Evolutionary conservation across 2,329 filamentous ascomycete species (phyloP).

Genomic region (Zymoseptoria tritici): DNA sequence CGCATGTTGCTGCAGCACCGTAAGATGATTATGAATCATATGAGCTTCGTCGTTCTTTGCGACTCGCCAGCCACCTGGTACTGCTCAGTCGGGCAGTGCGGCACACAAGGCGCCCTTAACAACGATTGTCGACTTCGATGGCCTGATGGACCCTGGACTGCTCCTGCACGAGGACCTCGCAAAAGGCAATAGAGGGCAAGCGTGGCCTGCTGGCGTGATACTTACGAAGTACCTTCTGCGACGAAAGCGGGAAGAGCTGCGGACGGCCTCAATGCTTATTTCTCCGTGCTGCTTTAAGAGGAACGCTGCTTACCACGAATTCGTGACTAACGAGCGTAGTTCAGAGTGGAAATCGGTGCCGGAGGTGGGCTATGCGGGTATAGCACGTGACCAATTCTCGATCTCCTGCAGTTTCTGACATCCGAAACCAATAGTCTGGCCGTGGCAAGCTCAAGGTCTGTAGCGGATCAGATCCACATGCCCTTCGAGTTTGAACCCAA

Average conservation of each 20-base stretch:
- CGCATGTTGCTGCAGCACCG: background rate
- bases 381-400: conserved; percentile 9
- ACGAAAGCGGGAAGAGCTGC: conserved; percentile 57
- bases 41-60: background rate
- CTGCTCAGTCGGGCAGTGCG: conserved; percentile 30
- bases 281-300: conserved; percentile 9
- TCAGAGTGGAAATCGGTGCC: conserved; percentile 81
- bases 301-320: background rate
- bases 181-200: conserved; percentile 82
- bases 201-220: conserved; percentile 91
- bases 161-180: conserved; percentile 76
- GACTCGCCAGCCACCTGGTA: background rate
- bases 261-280: conserved; percentile 63
- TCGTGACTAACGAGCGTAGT: conserved; percentile 2
- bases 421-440: conserved; percentile 41
- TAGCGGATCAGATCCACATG: no score
- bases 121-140: conserved; percentile 59
- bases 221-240: conserved; percentile 79
- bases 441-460: conserved; percentile 40
- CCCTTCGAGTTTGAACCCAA: no score
- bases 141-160: conserved; percentile 61
- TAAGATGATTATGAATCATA: background rate
- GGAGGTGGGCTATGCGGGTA: conserved; percentile 78
- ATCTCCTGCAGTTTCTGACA: conserved; percentile 1
- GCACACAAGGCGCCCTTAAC: conserved; percentile 46